Evolutionary conservation across 768 basidiomycete species (phyloP).

Genomic region (Sistotremastrum suecicum): DNA sequence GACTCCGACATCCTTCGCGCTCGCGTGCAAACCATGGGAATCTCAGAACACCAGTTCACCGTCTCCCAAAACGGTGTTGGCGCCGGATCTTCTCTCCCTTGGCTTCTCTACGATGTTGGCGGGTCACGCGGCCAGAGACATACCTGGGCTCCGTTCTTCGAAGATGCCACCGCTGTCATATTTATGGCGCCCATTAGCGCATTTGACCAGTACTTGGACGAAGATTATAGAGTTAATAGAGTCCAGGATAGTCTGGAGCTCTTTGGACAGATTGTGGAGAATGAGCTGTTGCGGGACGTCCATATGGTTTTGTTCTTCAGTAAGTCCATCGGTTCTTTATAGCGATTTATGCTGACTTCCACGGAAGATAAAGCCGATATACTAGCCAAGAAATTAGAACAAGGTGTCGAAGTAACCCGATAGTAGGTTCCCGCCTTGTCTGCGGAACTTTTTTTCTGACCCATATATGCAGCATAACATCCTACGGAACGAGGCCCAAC

Average conservation of each 20-base stretch:
- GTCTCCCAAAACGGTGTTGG: constrained; percentile 42
- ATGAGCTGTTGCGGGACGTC: constrained; percentile 47
- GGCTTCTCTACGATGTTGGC: constrained; percentile 63
- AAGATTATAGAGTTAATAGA: constrained; percentile 73
- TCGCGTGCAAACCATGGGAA: constrained; percentile 85
- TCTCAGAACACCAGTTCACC: constrained; percentile 73
- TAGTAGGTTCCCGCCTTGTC: constrained; percentile 36
- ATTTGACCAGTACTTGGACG: constrained; percentile 77
- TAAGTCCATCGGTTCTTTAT: constrained; percentile 17
- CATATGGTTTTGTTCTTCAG: constrained; percentile 45
- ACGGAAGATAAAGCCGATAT: constrained; percentile 64
- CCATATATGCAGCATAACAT: constrained; percentile 44
- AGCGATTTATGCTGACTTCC: constrained; percentile 3
- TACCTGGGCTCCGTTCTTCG: constrained; percentile 65
- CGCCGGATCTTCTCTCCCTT: constrained; percentile 52
- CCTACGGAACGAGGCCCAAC: constrained; percentile 68
- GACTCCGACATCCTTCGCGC: constrained; percentile 73
- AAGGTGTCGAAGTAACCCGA: constrained; percentile 58
- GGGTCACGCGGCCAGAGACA: constrained; percentile 61
- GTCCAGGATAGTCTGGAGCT: constrained; percentile 84
- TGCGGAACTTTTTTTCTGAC: neutral
- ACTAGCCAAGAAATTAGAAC: constrained; percentile 53
- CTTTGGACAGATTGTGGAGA: constrained; percentile 76
- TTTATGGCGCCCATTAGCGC: constrained; percentile 70
- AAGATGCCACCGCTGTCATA: constrained; percentile 69